These are phyloP conservation scores for Trichaptum fuscoviolaceum DNA, from an alignment of 768 basidiomycete species.

Conservation along the genomic window DNA sequence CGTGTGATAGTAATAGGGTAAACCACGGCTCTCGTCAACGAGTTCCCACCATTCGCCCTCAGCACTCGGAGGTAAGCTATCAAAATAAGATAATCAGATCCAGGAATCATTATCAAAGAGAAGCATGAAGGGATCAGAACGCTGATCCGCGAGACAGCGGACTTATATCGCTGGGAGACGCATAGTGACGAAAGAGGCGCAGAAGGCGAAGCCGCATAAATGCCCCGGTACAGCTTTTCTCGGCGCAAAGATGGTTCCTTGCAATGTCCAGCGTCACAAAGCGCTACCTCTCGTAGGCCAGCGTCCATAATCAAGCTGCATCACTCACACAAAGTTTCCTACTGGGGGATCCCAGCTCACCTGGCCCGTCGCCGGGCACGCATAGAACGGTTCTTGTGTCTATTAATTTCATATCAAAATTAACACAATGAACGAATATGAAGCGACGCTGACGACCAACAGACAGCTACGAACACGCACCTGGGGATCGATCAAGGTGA, in stretches of 20 bases:
- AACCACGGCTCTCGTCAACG: slow-evolving; percentile 74
- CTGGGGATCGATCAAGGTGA: slow-evolving; percentile 87
- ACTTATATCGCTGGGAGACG: not conserved
- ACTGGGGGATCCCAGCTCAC: slow-evolving; percentile 92
- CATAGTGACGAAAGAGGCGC: not conserved
- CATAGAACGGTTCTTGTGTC: slow-evolving; percentile 69
- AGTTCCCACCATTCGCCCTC: slow-evolving; percentile 98
- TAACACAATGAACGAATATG: slow-evolving; percentile 6
- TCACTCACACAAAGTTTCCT: slow-evolving; percentile 78
- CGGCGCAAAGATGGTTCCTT: not conserved
- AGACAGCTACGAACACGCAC: slow-evolving; percentile 37
- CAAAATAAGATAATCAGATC: slow-evolving; percentile 5
- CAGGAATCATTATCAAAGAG: slow-evolving; percentile 13
- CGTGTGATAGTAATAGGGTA: slow-evolving; percentile 93
- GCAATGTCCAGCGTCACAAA: not conserved
- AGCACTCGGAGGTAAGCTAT: slow-evolving; percentile 72
- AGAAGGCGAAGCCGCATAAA: not conserved
- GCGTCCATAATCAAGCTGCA: slow-evolving; percentile 11
- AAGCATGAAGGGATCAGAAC: slow-evolving; percentile 13
- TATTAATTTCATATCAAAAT: slow-evolving; percentile 15
- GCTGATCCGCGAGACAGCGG: not conserved
- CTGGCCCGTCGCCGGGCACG: slow-evolving; percentile 88
- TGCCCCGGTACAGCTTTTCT: not conserved
- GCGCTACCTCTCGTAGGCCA: not conserved
- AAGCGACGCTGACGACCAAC: slow-evolving; percentile 35